phyloP scores from a whole-genome alignment of 352 stramenopile genomes.

The Pythium rhizo-oryzae region DNA sequence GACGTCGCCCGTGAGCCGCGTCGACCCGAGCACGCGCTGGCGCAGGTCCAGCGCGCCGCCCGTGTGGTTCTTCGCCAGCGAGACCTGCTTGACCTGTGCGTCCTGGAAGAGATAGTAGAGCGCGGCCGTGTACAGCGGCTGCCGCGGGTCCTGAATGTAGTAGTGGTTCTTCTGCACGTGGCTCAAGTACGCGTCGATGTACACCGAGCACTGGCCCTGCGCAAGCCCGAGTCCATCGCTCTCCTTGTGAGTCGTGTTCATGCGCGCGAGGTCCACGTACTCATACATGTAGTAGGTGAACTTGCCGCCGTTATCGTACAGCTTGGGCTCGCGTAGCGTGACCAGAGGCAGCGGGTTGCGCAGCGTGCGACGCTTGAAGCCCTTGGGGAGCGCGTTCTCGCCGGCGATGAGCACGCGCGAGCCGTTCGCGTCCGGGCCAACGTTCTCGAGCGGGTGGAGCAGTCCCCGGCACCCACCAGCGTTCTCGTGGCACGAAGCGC shows the following conservation, averaged over 20 bases:
- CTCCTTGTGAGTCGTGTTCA: constrained; percentile 23
- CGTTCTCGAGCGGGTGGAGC: constrained; percentile 39
- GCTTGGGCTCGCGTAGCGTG: constrained; percentile 1
- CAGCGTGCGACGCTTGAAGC: constrained; percentile 2
- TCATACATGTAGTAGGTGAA: constrained; percentile 17
- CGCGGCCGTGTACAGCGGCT: constrained; percentile 49
- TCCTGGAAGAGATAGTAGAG: constrained; percentile 55
- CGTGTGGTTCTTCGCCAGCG: neutral
- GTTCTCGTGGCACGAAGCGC: constrained; percentile 32
- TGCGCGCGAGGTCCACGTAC: constrained; percentile 14
- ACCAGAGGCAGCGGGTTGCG: constrained; percentile 8
- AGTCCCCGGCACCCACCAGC: constrained; percentile 35
- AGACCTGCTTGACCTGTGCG: constrained; percentile 33
- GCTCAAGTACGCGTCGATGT: constrained; percentile 46
- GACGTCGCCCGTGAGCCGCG: constrained; percentile 39
- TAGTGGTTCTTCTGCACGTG: constrained; percentile 48
- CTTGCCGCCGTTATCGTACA: constrained; percentile 2
- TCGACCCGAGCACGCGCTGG: constrained; percentile 24
- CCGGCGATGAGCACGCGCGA: constrained; percentile 5
- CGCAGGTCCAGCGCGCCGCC: constrained; percentile 7
- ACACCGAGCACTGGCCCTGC: constrained; percentile 36
- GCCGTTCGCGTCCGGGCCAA: constrained; percentile 22
- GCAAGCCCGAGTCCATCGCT: constrained; percentile 27
- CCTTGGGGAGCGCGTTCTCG: neutral
- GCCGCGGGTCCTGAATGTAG: constrained; percentile 43